Base-by-base conservation (phyloP, 768 basidiomycete species). In the Erythrobasidium yunnanense region DNA sequence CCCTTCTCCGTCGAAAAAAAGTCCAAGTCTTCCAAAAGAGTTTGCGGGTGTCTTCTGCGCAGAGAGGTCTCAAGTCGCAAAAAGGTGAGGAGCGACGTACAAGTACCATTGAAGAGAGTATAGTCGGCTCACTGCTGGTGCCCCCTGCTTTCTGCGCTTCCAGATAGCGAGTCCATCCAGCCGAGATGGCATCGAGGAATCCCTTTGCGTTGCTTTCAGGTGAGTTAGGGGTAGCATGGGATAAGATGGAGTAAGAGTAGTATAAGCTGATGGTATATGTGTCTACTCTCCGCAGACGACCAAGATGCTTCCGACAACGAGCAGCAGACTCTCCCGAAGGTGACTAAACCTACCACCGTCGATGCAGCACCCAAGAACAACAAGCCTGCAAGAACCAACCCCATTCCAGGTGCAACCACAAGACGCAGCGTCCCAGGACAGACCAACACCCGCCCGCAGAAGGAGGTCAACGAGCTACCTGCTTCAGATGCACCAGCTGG, bases 171-270 rank as follows among this genome's bases (percentile, higher is more conserved):
- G n/a, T n/a, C n/a, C n/a, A n/a, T n/a, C n/a, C n/a, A n/a, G n/a
- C n/a, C n/a, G n/a, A 42, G 38, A 42, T 42, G 38, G 38, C 38
- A 29, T 23, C 65, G 23, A 63, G 58, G 22, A 66, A 66, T 42
- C 65, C 65, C n/a, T 66, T 66, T 34, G 65, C 65, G 29, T 27
- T 54, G 20, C 65, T 66, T 25, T 34, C 51, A n/a, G 65, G 65
- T 66, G 18, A 54, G 65, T 66, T 35, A 54, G 15, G 32, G 38
- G 38, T 42, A 11, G 38, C 38, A 42, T 42, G n/a, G n/a, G n/a
- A n/a, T n/a, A n/a, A n/a, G n/a, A n/a, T n/a, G n/a, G n/a, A n/a
- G n/a, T n/a, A n/a, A n/a, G n/a, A n/a, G n/a, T n/a, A n/a, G n/a
- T n/a, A n/a, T n/a, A n/a, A n/a, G n/a, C 22, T 50, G 47, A 4